Conservation (phyloP, 148 eudicot species). For the Camellia granthamiana region DNA sequence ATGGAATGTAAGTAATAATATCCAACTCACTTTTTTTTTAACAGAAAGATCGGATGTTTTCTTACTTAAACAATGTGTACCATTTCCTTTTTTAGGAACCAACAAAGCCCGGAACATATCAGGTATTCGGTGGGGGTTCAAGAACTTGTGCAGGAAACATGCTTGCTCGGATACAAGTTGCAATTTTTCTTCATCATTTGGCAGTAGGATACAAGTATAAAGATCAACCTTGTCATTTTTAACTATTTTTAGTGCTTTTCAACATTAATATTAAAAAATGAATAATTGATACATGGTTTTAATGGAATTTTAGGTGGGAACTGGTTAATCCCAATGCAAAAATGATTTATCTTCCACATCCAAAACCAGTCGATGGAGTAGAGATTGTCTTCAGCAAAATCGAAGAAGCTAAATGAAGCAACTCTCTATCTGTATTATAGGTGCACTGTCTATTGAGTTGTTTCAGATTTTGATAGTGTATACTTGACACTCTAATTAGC, state of each 20-base stretch:
- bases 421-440: not conserved
- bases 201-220: constrained; percentile 44
- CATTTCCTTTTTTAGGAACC: constrained; percentile 17
- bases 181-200: constrained; percentile 49
- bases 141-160: constrained; percentile 48
- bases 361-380: constrained; percentile 32
- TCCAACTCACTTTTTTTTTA: not conserved
- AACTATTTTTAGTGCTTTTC: not conserved
- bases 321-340: constrained; percentile 34
- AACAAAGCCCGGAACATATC: constrained; percentile 37
- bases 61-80: not conserved
- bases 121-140: constrained; percentile 52
- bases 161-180: constrained; percentile 42
- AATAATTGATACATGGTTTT: not conserved
- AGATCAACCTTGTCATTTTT: not conserved
- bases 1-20: constrained; percentile 44
- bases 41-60: too few species aligned
- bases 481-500: too few species aligned
- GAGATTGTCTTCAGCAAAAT: constrained; percentile 27
- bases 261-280: not conserved
- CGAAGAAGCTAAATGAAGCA: not conserved
- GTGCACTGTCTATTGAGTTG: not conserved
- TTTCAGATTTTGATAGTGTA: too few species aligned
- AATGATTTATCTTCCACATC: constrained; percentile 35
- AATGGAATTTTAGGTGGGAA: constrained; percentile 27